Conservation (phyloP, 2,329 filamentous ascomycete genomes). For the Hypoxylon sp. region DNA sequence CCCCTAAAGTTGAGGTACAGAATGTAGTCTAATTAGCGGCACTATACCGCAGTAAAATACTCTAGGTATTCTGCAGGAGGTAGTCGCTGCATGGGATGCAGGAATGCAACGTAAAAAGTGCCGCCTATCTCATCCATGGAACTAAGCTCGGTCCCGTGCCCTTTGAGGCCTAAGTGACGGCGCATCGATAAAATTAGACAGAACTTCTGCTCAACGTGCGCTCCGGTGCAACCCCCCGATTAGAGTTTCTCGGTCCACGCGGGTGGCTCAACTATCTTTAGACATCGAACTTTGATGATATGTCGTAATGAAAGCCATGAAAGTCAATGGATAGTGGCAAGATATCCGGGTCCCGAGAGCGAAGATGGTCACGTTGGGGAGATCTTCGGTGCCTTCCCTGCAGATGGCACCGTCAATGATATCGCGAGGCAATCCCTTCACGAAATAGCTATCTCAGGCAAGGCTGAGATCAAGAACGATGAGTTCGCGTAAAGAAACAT, state of each 20-base stretch:
- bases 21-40: background rate
- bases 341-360: background rate
- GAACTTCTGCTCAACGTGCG: constrained; percentile 23
- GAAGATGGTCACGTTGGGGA: constrained; percentile 1
- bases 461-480: constrained; percentile 19
- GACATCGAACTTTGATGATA: constrained; percentile 21
- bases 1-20: constrained; percentile 8
- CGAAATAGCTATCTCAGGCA: background rate
- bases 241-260: constrained; percentile 29
- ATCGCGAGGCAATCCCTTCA: constrained; percentile 3
- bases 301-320: constrained; percentile 24
- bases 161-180: constrained; percentile 18
- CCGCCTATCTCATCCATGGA: constrained; percentile 26
- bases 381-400: constrained; percentile 8
- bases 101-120: constrained; percentile 35
- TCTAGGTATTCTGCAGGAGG: constrained; percentile 9
- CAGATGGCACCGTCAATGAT: constrained; percentile 19
- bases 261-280: constrained; percentile 30
- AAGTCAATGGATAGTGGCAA: constrained; percentile 12
- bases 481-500: constrained; percentile 21
- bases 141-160: constrained; percentile 36
- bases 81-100: constrained; percentile 19
- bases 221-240: constrained; percentile 33
- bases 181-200: constrained; percentile 34
- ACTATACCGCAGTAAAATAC: too few species aligned